Conservation (phyloP, 805 yeast genomes). For the Metschnikowia cerradonensis region DNA sequence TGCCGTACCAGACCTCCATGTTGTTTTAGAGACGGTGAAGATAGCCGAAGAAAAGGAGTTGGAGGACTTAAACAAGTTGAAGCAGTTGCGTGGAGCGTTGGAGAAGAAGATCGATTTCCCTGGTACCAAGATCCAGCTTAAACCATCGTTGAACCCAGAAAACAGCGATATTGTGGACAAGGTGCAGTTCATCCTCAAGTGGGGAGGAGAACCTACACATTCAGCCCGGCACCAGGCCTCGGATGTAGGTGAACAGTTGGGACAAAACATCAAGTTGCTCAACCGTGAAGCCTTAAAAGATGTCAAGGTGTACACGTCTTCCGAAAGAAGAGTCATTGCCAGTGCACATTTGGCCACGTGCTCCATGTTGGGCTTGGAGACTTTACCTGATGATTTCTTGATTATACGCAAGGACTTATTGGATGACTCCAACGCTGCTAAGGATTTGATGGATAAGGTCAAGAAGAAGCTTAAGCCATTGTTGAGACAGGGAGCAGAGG, state of each 20-base stretch:
- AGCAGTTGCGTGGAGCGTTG: conserved; percentile 74
- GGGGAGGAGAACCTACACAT: conserved; percentile 99
- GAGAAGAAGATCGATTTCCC: conserved; percentile 88
- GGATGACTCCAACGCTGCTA: conserved; percentile 97
- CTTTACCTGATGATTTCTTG: conserved; percentile 70
- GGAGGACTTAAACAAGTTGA: conserved; percentile 77
- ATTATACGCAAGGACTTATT: conserved; percentile 83
- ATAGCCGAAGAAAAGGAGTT: conserved; percentile 73
- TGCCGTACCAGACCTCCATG: conserved; percentile 78
- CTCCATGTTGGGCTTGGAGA: conserved; percentile 64
- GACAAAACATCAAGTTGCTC: conserved; percentile 84
- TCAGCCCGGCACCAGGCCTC: conserved; percentile 92
- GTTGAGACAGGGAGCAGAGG: conserved; percentile 91
- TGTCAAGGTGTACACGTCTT: conserved; percentile 82
- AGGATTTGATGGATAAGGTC: conserved; percentile 95
- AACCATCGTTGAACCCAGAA: conserved; percentile 71
- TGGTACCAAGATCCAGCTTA: conserved; percentile 93
- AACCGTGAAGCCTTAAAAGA: conserved; percentile 82
- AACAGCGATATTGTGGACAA: conserved; percentile 74
- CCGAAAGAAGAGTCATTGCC: conserved; percentile 91
- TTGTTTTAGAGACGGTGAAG: conserved; percentile 79
- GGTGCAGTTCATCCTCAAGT: conserved; percentile 90
- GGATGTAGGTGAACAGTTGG: conserved; percentile 92
- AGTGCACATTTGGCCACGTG: conserved; percentile 86
- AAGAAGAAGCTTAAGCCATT: conserved; percentile 94